phyloP scores from a whole-genome alignment of 331 rosid genomes.

The Pyracantha coccinea region DNA sequence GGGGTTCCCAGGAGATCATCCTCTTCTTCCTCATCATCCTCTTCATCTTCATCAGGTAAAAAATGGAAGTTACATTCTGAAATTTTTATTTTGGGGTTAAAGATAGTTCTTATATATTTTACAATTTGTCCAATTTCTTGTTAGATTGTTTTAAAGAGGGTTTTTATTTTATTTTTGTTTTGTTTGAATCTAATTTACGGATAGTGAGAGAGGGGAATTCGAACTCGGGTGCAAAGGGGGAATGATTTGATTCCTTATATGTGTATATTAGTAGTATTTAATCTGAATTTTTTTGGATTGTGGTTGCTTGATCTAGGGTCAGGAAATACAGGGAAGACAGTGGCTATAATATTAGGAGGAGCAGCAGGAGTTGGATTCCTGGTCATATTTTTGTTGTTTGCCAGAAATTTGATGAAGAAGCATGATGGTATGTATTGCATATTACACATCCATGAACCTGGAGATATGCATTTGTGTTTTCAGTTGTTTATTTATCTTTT shows the following conservation, averaged over 20 bases:
- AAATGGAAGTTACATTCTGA: neutral
- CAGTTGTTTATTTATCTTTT: too few relatives aligned
- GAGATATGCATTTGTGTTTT: neutral
- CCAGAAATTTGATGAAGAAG: conserved; percentile 73
- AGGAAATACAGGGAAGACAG: conserved; percentile 81
- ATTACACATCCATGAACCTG: neutral
- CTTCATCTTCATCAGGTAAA: conserved; percentile 64
- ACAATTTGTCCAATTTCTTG: too few relatives aligned
- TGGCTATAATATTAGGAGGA: conserved; percentile 88
- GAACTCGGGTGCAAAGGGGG: too few relatives aligned
- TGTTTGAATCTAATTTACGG: too few relatives aligned
- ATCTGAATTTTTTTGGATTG: conserved; percentile 1
- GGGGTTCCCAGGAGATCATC: conserved; percentile 83
- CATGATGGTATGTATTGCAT: conserved; percentile 58
- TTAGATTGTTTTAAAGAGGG: too few relatives aligned
- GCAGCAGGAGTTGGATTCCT: conserved; percentile 80
- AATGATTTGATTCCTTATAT: too few relatives aligned
- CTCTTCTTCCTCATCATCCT: conserved; percentile 32
- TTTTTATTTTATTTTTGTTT: too few relatives aligned
- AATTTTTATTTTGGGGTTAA: neutral
- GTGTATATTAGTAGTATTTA: neutral
- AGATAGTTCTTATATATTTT: too few relatives aligned
- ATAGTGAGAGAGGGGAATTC: too few relatives aligned
- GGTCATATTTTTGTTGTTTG: conserved; percentile 68
- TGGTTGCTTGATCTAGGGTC: conserved; percentile 28